Evolutionary conservation across 2,329 filamentous ascomycete genomes (phyloP), one percentile per base, ranked within the genome.

Genomic region (Fusarium nurragi): DNA sequence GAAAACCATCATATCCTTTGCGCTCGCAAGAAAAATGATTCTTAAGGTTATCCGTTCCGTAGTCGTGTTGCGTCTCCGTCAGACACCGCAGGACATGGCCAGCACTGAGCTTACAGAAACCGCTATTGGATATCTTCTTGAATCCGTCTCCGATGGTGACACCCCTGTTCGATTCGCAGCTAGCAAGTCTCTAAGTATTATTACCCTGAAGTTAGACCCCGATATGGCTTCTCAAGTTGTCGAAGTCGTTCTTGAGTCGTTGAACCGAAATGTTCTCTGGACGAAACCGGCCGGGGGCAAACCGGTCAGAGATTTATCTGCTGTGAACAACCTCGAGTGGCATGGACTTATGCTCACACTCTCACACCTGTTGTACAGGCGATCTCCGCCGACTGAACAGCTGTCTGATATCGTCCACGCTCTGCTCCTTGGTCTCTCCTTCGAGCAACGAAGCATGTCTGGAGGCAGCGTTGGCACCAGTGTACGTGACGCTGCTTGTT

Each of bases 401-500:
- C 83, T 98, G 6, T 83, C 88, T 0, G 85, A 90, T 51, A 91
- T 97, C 38, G 82, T 97, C 4, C 88, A 91, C 57, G 89, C 91
- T 3, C 82, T 98, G 16, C 79, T 97, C 1, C 85, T 91, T 11
- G 94, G 93, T 0, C 81, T 98, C 23, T 88, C 88, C 1, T 99
- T 98, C 73, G 94, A 99, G 76, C 93, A 97, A 72, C 86, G 94
- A 57, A 91, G 90, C 41, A 86, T 92, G 1, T 93, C 92, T 4
- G 94, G 95, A n/a, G 88, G 86, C 13, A 94, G 92, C 4, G 83
- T 94, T 12, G 95, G 95, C 3, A 90, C 92, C 2, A 97, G 96
- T 69, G 94, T 99, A 16, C 88, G 95, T 43, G 95, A 99, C 79
- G 94, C 95, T 13, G 93, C 95, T 4, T 97, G 94, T 75, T 99